A percentile compares a stretch with the other conserved stretches of the same genome.
These are phyloP conservation scores for Paraconiothyrium sp. DNA, from an alignment of 2,329 filamentous ascomycete genomes.

Conservation along the genomic window DNA sequence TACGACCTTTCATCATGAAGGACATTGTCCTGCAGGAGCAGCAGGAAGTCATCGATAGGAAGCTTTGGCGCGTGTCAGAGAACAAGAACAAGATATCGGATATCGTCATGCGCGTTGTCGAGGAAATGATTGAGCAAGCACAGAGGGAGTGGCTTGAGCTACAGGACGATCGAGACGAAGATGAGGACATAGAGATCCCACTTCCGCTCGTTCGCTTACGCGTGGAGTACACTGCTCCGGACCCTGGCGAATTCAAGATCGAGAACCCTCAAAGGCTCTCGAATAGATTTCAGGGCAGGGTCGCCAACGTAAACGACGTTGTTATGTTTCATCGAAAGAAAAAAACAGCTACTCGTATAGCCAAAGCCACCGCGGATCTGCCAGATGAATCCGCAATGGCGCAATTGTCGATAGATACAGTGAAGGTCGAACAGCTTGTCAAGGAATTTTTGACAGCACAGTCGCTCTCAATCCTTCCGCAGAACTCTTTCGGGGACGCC, in stretches of 20 bases:
- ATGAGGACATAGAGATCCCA: constrained; percentile 70
- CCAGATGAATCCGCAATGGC: constrained; percentile 71
- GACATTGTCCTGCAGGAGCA: constrained; percentile 83
- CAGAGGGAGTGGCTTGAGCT: constrained; percentile 80
- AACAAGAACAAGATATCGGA: constrained; percentile 83
- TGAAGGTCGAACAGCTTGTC: constrained; percentile 90
- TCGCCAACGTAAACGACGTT: constrained; percentile 94
- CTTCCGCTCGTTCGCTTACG: constrained; percentile 87
- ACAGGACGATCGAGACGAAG: constrained; percentile 64
- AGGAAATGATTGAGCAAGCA: constrained; percentile 87
- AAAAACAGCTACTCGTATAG: constrained; percentile 55
- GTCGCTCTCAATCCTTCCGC: constrained; percentile 89
- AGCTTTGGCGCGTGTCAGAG: constrained; percentile 80
- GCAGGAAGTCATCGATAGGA: constrained; percentile 77
- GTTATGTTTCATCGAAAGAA: constrained; percentile 94
- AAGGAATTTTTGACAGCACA: constrained; percentile 87
- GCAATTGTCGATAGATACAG: constrained; percentile 72
- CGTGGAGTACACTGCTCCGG: constrained; percentile 87
- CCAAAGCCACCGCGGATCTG: constrained; percentile 62
- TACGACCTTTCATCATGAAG: constrained; percentile 87
- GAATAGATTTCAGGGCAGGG: constrained; percentile 86
- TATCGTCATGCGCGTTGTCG: constrained; percentile 78
- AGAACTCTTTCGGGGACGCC: constrained; percentile 91
- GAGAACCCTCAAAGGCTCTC: constrained; percentile 98
- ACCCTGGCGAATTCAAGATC: constrained; percentile 85